phyloP scores from a whole-genome alignment of 1,284 basidiomycete genomes.

The Golubevia pallescens region DNA sequence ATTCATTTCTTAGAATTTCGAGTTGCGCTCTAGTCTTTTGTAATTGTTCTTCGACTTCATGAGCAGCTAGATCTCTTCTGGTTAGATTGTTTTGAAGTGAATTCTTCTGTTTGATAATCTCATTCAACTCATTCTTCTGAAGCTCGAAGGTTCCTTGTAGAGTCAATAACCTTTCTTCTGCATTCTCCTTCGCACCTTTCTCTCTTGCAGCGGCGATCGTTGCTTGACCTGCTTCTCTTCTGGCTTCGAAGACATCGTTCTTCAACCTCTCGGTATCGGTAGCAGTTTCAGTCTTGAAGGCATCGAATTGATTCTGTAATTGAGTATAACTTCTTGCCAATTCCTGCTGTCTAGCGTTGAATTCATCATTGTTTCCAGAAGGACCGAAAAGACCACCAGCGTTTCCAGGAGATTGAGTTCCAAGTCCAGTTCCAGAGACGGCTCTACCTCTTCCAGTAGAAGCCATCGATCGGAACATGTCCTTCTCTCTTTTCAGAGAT shows the following conservation, averaged over 20 bases:
- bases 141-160: slow-evolving; percentile 54
- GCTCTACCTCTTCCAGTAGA: slow-evolving; percentile 29
- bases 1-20: slow-evolving; percentile 73
- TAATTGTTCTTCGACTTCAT: slow-evolving; percentile 72
- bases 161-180: slow-evolving; percentile 66
- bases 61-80: slow-evolving; percentile 66
- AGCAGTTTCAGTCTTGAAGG: slow-evolving; percentile 78
- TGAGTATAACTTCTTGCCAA: slow-evolving; percentile 69
- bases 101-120: slow-evolving; percentile 61
- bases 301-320: slow-evolving; percentile 77
- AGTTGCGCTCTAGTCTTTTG: slow-evolving; percentile 20
- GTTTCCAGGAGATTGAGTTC: no score
- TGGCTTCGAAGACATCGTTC: slow-evolving; percentile 76
- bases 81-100: slow-evolving; percentile 53
- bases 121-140: slow-evolving; percentile 56
- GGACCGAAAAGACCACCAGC: slow-evolving; percentile 4
- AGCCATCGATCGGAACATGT: slow-evolving; percentile 80
- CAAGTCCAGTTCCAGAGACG: slow-evolving; percentile 1
- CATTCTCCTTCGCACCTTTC: slow-evolving; percentile 43
- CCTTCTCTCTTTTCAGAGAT: slow-evolving; percentile 83
- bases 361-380: neutral
- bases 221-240: slow-evolving; percentile 78
- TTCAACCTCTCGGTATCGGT: slow-evolving; percentile 73
- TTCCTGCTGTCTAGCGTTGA: slow-evolving; percentile 30
- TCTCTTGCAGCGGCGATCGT: slow-evolving; percentile 68